Conservation (phyloP, 768 basidiomycete genomes). For the Amanita phalloides region DNA sequence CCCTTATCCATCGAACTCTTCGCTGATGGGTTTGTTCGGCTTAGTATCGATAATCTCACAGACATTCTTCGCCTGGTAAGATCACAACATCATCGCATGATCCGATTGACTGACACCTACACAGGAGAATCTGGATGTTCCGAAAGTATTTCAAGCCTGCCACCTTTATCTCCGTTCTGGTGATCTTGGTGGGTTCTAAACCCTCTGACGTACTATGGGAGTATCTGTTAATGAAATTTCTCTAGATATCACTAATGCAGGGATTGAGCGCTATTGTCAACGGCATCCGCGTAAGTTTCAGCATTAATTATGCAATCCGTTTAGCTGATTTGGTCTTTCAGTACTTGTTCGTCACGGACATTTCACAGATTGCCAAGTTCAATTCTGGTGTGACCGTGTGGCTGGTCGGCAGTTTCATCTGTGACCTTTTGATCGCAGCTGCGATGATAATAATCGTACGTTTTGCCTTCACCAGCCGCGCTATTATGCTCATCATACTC, state of each 20-base stretch:
- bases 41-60: slow-evolving; percentile 2
- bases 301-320: background rate
- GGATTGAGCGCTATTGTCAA: slow-evolving; percentile 3
- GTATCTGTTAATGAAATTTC: background rate
- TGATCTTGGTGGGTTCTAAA: background rate
- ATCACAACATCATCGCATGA: background rate
- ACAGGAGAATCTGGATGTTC: slow-evolving; percentile 5
- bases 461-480: background rate
- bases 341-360: slow-evolving; percentile 3
- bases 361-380: slow-evolving; percentile 2
- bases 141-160: background rate
- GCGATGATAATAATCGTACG: slow-evolving; percentile 10
- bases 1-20: background rate
- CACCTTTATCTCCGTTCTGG: background rate
- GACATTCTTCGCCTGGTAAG: slow-evolving; percentile 4
- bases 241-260: background rate
- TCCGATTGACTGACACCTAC: background rate
- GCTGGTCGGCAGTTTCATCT: slow-evolving; percentile 7
- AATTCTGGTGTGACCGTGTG: slow-evolving; percentile 6
- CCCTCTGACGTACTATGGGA: background rate
- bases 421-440: slow-evolving; percentile 9
- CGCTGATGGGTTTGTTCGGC: background rate
- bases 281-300: slow-evolving; percentile 2
- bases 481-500: background rate
- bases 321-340: background rate